These are phyloP conservation scores for Leishmania mexicana DNA, from an alignment of 208 protist genomes.

Conservation along the genomic window DNA sequence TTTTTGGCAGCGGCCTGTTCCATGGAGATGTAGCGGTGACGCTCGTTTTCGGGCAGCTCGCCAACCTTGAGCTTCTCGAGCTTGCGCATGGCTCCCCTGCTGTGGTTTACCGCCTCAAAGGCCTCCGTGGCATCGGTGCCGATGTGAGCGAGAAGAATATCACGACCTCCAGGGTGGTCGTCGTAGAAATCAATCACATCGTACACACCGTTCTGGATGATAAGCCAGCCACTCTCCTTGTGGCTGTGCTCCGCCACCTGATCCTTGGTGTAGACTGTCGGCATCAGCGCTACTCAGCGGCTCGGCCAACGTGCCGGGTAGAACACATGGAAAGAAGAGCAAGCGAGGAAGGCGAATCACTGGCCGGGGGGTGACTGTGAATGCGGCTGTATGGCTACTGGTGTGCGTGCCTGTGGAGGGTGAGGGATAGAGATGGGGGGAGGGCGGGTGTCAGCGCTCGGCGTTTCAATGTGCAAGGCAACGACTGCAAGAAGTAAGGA, in stretches of 20 bases:
- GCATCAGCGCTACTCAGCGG: conserved; percentile 10
- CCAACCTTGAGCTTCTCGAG: conserved; percentile 58
- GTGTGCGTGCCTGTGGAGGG: neutral
- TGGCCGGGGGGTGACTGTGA: neutral
- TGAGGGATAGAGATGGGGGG: neutral
- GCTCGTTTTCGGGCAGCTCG: conserved; percentile 40
- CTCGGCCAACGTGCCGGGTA: neutral
- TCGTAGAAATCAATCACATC: conserved; percentile 80
- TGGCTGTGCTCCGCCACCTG: conserved; percentile 69
- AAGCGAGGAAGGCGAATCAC: neutral
- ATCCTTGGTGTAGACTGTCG: conserved; percentile 39
- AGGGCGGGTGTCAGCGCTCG: neutral
- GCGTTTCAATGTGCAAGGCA: neutral
- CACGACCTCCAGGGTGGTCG: conserved; percentile 80
- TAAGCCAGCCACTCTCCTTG: conserved; percentile 66
- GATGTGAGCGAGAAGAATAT: conserved; percentile 67
- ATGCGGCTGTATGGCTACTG: neutral
- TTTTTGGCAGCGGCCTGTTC: conserved; percentile 40
- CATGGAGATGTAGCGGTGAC: conserved; percentile 41
- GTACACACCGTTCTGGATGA: conserved; percentile 81
- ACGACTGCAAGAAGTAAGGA: neutral
- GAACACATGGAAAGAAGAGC: too few relatives aligned
- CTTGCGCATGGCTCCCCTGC: conserved; percentile 44
- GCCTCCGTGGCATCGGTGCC: conserved; percentile 76
- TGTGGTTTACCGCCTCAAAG: conserved; percentile 76